Evolutionary conservation across 495 filamentous ascomycete genomes (phyloP), one percentile per base, ranked within the genome.

Genomic region (Hypoxylon fuscum): DNA sequence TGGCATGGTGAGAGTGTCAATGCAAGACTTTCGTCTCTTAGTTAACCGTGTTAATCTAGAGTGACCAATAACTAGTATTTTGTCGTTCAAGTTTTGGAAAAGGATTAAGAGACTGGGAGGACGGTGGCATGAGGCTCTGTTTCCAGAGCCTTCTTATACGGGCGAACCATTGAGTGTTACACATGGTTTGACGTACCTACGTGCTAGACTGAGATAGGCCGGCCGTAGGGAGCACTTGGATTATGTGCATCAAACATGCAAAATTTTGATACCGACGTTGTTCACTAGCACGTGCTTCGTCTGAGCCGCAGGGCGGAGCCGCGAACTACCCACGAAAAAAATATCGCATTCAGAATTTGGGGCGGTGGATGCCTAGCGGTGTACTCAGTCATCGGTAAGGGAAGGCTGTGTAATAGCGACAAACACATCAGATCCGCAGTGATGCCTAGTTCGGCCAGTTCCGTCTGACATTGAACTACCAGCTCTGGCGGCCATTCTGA

Each of bases 291-390:
- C 42, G 48, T 52, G 40, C 8, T 17, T 27, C 21, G 29, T 21
- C 31, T 34, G 40, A 50, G 52, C 46, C 52, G 38, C 59, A 55
- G 51, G 59, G 59, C 51, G 59, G 45, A 53, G 42, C 57, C 17
- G 10, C n/a, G 34, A 17, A 7, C 11, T 41, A 10, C 9, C 11
- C 25, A 17, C 47, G 46, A 7, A 52, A n/a, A n/a, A n/a, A n/a
- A n/a, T 32, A 46, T 41, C 3, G 31, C 34, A 6, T 15, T 43
- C 31, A 37, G 21, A 23, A 54, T 42, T n/a, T 17, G 2, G 37
- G 10, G 22, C 4, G n/a, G 5, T 32, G 51, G 41, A n/a, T 45
- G 51, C 51, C 51, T 55, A 17, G 29, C n/a, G 23, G 20, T 45
- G 17, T 27, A 12, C n/a, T n/a, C n/a, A n/a, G n/a, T 7, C 50